Base-by-base conservation (phyloP, 139 green algal genomes). In the Micromonas commoda region DNA sequence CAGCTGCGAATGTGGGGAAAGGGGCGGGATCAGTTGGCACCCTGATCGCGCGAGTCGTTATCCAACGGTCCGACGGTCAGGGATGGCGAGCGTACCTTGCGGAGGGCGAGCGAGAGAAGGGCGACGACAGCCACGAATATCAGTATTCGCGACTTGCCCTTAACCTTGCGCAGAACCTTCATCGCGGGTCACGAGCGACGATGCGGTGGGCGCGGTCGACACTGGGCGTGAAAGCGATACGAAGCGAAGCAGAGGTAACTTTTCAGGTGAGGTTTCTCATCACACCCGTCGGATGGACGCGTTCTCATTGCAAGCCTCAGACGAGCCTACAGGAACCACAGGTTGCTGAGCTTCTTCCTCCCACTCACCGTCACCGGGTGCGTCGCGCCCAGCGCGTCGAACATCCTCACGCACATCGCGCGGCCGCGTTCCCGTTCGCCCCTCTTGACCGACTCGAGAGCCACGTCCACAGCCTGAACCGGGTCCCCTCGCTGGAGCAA, bases 281-380 rank as follows among this genome's bases (percentile, higher is more conserved):
- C n/a, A n/a, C n/a, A n/a, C n/a, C n/a, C n/a, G n/a, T n/a, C n/a
- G n/a, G n/a, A n/a, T n/a, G n/a, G n/a, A n/a, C n/a, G n/a, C n/a
- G n/a, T n/a, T n/a, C n/a, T n/a, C n/a, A n/a, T n/a, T n/a, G n/a
- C n/a, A n/a, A n/a, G n/a, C n/a, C n/a, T n/a, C n/a, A n/a, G n/a
- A n/a, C n/a, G n/a, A n/a, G n/a, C n/a, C n/a, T n/a, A 71, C 32
- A 38, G 3, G 64, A 71, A 71, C 28, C 26, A 71, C 32, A 33
- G 13, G 61, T 32, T 68, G 4, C 26, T 29, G 3, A 71, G 26
- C 29, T 38, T 35, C 21, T 13, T 4, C 3, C 64, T 32, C 26
- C 26, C 33, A 24, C n/a, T 26, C 61, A 35, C 61, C 13, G 2
- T 33, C 26, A 38, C 26, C 64, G 64, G 4, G 28, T 45, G 28